Percentiles rank a stretch among this genome's conserved stretches.
Evolutionary conservation across 2,329 filamentous ascomycete genomes (phyloP).

Genomic region (Madurella mycetomatis): DNA sequence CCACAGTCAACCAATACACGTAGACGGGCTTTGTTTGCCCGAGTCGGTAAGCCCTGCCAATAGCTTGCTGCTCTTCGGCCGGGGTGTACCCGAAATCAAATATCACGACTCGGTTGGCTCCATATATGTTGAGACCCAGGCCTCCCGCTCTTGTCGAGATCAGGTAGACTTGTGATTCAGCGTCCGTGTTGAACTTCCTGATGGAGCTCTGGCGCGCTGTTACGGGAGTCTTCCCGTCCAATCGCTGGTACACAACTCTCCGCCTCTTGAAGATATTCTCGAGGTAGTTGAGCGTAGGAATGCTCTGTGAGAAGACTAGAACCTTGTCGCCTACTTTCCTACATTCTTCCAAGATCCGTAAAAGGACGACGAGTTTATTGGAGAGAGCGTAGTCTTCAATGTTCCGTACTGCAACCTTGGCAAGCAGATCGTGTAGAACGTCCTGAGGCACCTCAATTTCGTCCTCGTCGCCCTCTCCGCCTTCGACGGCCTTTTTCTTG

Average conservation of each 20-base stretch:
- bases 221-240: conserved; percentile 64
- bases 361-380: conserved; percentile 63
- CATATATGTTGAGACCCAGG: conserved; percentile 75
- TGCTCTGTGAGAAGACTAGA: conserved; percentile 73
- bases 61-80: conserved; percentile 75
- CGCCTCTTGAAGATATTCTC: conserved; percentile 50
- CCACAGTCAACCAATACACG: conserved; percentile 76
- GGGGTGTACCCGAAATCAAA: conserved; percentile 83
- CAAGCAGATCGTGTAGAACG: conserved; percentile 30
- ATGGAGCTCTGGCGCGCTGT: conserved; percentile 56
- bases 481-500: not conserved
- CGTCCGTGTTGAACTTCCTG: conserved; percentile 62
- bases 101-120: conserved; percentile 81
- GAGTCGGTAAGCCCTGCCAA: conserved; percentile 80
- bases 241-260: conserved; percentile 47
- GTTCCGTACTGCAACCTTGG: conserved; percentile 37
- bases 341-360: conserved; percentile 64
- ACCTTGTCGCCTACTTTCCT: conserved; percentile 63
- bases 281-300: conserved; percentile 66
- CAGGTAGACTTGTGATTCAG: conserved; percentile 58
- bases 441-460: conserved; percentile 27
- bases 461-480: conserved; percentile 7
- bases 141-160: conserved; percentile 83
- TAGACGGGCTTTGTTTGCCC: conserved; percentile 76
- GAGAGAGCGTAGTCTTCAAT: conserved; percentile 52